Evolutionary conservation across 2,329 filamentous ascomycete genomes (phyloP), one percentile per base, ranked within the genome.

Genomic region (Arthroderma sp.): DNA sequence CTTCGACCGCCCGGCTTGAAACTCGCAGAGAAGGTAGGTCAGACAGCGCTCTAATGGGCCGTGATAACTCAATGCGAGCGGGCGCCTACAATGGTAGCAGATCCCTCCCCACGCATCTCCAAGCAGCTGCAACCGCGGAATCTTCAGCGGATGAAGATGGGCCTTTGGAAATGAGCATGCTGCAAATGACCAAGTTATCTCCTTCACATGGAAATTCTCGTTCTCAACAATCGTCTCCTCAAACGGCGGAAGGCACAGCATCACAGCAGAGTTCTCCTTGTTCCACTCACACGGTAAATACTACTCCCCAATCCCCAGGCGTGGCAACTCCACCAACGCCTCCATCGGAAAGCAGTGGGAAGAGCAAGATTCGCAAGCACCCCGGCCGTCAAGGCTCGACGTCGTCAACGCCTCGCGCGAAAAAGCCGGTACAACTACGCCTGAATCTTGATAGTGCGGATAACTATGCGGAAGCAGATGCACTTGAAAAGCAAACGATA

Each of bases 161-260:
- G 15, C 84, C 85, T 3, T 62, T 95, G 6, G 88, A 94, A 63
- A 94, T 94, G 69, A 79, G 74, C 53, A 76, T 81, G 69, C 74
- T 72, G 39, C 50, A 27, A 45, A 54, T 45, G 49, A 45, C 22
- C 15, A 42, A 40, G 31, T 30, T n/a, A 33, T 40, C 43, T 36
- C 38, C 46, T 37, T 43, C 41, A 29, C 34, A 32, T 7, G n/a
- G 32, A 32, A 28, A 28, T 36, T 42, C 29, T 32, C 32, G 32
- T 6, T 27, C 36, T 27, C 6, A 38, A 38, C 36, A 9, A 38
- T 15, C 4, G n/a, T 10, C 31, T 22, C 27, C 8, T 11, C 8
- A 39, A 39, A 29, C 29, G 38, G 4, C 27, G 22, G 15, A 42
- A 42, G 15, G 28, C 15, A 34, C 15, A 22, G 3, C 15, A 22